Evolutionary conservation across 1,284 basidiomycete genomes (phyloP).

Genomic region (Athelia sp.): DNA sequence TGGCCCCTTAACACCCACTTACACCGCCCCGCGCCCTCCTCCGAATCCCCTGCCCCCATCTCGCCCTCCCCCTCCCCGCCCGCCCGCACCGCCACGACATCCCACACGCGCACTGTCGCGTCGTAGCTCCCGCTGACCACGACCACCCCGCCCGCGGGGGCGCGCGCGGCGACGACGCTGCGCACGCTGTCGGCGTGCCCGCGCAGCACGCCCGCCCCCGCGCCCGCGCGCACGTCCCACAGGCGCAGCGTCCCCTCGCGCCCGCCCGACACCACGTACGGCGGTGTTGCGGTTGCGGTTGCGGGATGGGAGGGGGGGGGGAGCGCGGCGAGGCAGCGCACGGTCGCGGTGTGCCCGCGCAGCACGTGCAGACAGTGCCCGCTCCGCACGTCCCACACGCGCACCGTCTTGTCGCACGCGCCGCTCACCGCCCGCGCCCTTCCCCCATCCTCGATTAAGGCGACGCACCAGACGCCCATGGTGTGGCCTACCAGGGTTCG

Average conservation of each 20-base stretch:
- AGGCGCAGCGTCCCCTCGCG: constrained; percentile 85
- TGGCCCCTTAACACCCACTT: constrained; percentile 86
- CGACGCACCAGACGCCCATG: constrained; percentile 89
- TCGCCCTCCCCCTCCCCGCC: constrained; percentile 85
- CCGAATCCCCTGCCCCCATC: constrained; percentile 81
- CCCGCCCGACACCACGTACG: constrained; percentile 67
- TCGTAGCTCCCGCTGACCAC: constrained; percentile 92
- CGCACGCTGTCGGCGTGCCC: constrained; percentile 86
- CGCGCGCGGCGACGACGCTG: constrained; percentile 42
- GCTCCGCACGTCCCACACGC: constrained; percentile 80
- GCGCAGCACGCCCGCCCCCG: constrained; percentile 60
- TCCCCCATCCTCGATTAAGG: constrained; percentile 53
- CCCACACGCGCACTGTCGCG: constrained; percentile 70
- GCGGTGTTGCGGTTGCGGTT: too few species aligned
- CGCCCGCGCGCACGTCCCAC: constrained; percentile 88
- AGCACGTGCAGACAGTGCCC: constrained; percentile 80
- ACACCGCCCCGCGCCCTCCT: constrained; percentile 82
- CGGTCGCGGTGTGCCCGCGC: constrained; percentile 85
- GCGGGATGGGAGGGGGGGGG: constrained; percentile 55
- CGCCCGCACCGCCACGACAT: constrained; percentile 33
- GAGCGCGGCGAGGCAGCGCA: constrained; percentile 87
- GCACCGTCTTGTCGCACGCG: constrained; percentile 85
- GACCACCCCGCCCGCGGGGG: too few species aligned
- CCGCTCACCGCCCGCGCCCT: constrained; percentile 83
- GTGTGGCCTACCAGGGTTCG: constrained; percentile 84